phyloP scores from a whole-genome alignment of 352 stramenopile species.

The Phytophthora brassicae region DNA sequence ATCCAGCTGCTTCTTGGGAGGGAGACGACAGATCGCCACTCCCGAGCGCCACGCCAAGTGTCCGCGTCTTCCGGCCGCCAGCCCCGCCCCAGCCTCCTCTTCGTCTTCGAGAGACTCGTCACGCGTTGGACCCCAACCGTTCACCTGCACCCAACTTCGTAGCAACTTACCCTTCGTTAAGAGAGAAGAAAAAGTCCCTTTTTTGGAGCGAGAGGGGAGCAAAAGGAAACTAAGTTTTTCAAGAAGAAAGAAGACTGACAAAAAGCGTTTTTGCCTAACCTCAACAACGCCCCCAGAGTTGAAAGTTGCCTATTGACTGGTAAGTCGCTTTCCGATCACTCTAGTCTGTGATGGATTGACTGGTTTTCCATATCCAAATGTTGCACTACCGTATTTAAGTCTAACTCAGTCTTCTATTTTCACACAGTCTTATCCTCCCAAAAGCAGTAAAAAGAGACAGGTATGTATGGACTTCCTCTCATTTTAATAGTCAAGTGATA shows the following conservation, averaged over 20 bases:
- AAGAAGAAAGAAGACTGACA: no score
- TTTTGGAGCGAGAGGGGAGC: constrained; percentile 5
- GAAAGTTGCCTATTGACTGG: no score
- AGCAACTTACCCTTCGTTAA: constrained; percentile 5
- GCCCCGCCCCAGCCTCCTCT: constrained; percentile 11
- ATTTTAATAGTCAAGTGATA: constrained; percentile 5
- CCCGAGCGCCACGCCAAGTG: constrained; percentile 29
- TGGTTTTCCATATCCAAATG: constrained; percentile 11
- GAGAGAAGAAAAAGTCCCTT: neutral
- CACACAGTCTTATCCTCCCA: constrained; percentile 12
- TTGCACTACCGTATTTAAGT: neutral
- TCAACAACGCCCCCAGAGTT: constrained; percentile 3
- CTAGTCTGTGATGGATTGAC: constrained; percentile 3
- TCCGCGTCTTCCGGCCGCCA: constrained; percentile 33
- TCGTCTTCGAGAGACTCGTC: constrained; percentile 23
- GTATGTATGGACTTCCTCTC: constrained; percentile 25
- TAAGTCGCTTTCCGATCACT: constrained; percentile 4
- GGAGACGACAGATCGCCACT: constrained; percentile 30
- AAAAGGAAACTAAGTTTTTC: constrained; percentile 8
- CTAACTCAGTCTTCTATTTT: constrained; percentile 21
- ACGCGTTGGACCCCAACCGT: constrained; percentile 39
- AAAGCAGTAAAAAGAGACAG: constrained; percentile 21
- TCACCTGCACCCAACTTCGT: constrained; percentile 5
- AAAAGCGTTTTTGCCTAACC: constrained; percentile 27
- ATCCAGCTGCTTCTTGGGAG: constrained; percentile 18